Base-by-base conservation (phyloP, 2,329 filamentous ascomycete species). In the Ophiostoma sp. region DNA sequence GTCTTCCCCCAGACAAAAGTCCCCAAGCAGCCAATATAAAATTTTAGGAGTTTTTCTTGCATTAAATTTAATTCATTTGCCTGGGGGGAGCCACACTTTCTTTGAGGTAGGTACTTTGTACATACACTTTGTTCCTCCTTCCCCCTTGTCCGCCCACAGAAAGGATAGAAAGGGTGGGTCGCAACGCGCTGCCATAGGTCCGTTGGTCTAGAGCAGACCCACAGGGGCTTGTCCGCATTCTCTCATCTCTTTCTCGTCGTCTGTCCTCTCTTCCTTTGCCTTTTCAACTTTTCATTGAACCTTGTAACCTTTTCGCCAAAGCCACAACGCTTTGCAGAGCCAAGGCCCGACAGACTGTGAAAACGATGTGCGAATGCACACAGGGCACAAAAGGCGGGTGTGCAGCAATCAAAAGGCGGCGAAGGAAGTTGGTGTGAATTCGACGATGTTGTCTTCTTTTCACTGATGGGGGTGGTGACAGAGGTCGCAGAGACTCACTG, bases 81-180 rank as follows among this genome's bases (percentile, higher is more conserved):
- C 33, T 42, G 68, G 68, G 68, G 68, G 50, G 48, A 33, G 66
- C 48, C 66, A 42, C 22, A n/a, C 22, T 12, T 50, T 31, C n/a
- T 11, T n/a, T 8, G 57, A 12, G 36, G n/a, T n/a, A 45, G 36
- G 61, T 66, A 66, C 61, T 45, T 64, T 45, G 63, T 48, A 59
- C 50, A 52, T 36, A 59, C 70, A 59, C 59, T 12, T 25, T 15
- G 59, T 42, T 42, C 59, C 59, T 28, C 12, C 61, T 17, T 64
- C 36, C 63, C 39, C 61, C 39, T 68, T 31, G 39, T 31, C 42
- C 63, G 25, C 15, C 64, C 42, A 63, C 19, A 12, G 3, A 31
- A 66, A 28, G 36, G 19, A 28, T 4, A 50, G 45, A 69, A 69
- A 57, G 68, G 72, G 72, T 63, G 69, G 74, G 69, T 39, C 39